Conservation (phyloP, 805 yeast species). For the Candida tallmaniae region DNA sequence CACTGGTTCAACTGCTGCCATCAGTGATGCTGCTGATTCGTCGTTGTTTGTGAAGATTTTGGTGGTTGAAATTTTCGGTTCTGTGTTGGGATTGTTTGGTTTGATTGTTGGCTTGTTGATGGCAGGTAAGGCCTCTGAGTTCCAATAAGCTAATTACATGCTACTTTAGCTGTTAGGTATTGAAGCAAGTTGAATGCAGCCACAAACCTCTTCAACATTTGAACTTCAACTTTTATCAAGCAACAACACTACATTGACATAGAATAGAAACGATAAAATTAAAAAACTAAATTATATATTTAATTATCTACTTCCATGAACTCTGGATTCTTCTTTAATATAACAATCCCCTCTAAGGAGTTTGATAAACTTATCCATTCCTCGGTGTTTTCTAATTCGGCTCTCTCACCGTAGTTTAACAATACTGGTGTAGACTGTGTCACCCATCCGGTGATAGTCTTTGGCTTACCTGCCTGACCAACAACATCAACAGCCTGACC, state of each 20-base stretch:
- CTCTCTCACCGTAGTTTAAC: conserved; percentile 90
- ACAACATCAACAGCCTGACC: conserved; percentile 99
- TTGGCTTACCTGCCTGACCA: conserved; percentile 99
- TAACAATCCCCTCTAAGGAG: conserved; percentile 89
- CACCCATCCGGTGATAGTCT: conserved; percentile 99
- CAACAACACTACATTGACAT: no score
- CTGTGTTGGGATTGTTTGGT: conserved; percentile 92
- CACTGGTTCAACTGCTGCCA: conserved; percentile 98
- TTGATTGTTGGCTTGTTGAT: conserved; percentile 93
- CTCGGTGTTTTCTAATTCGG: conserved; percentile 85
- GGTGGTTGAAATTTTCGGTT: conserved; percentile 96
- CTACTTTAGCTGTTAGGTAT: no score
- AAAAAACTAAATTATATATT: neutral
- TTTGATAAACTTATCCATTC: conserved; percentile 81
- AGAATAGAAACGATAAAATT: conserved; percentile 1
- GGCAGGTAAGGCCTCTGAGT: conserved; percentile 94
- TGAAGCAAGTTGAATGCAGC: no score
- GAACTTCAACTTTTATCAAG: no score
- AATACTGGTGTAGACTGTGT: conserved; percentile 97
- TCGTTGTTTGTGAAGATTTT: conserved; percentile 91
- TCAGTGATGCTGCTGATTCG: conserved; percentile 96
- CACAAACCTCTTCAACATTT: no score
- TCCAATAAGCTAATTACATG: conserved; percentile 40
- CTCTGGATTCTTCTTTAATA: conserved; percentile 87
- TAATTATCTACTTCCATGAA: conserved; percentile 56